Evolutionary conservation across 495 filamentous ascomycete species (phyloP), one percentile per base, ranked within the genome.

Genomic region (Cercophora scortea): DNA sequence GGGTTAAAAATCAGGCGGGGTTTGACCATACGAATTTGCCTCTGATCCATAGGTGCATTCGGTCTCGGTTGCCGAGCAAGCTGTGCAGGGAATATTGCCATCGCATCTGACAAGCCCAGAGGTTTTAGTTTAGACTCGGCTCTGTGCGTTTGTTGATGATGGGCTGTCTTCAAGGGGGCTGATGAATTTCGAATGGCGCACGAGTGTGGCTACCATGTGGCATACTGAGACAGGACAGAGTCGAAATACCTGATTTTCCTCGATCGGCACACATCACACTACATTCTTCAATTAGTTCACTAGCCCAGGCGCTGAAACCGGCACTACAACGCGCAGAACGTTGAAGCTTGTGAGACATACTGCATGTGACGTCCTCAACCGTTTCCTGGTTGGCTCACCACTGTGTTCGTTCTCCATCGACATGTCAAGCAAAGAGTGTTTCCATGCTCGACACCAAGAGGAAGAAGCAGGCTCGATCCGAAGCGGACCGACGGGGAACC

Each of bases 31-130:
- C 60, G 60, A 63, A 41, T 63, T 60, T 8, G 61, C 58, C 41
- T 61, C 61, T 0, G 58, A 61, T 11, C 66, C 66, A 55, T 67
- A 69, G 1, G 60, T 60, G 50, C 66, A 69, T 18, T 63, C 62
- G 34, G 54, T 61, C 41, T 67, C 60, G 4, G 58, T 53, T 35
- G 59, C 49, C 10, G 52, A 40, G 45, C 67, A 70, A 19, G 54
- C 55, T 4, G 53, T 56, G 42, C 67, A 70, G 33, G 67, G 67
- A 7, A 53, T 56, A 25, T 61, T 59, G 5, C 67, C 67, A 56
- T 70, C 63, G 44, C 67, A 69, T 66, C 65, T 61, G 16, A 15
- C 11, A 13, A 8, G 15, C 15, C 6, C 34, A 32, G 45, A 47
- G 16, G 17, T 2, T 6, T 39, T 49, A 13, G 36, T 49, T 47